A percentile compares a stretch with the other conserved stretches of the same genome.
phyloP scores from a whole-genome alignment of 1,139 yeast genomes.

The Debaryomycetaceae sp. region DNA sequence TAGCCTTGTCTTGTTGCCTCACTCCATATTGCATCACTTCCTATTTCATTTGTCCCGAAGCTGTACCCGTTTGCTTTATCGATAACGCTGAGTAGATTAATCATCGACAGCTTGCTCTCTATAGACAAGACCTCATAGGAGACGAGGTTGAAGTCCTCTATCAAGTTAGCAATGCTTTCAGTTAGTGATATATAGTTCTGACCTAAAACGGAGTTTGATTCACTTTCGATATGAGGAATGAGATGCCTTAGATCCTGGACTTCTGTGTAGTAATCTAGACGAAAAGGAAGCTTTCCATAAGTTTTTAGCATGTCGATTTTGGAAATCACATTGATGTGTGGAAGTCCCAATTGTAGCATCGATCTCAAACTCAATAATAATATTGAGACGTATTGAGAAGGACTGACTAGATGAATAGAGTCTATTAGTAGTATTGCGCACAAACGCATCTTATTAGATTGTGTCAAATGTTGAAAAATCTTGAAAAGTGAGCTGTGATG shows the following conservation, averaged over 20 bases:
- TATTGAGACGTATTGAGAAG: constrained; percentile 88
- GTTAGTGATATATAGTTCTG: constrained; percentile 67
- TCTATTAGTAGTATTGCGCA: constrained; percentile 89
- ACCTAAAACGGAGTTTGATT: constrained; percentile 59
- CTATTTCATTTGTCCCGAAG: constrained; percentile 88
- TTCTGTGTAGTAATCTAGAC: constrained; percentile 83
- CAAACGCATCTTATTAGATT: constrained; percentile 62
- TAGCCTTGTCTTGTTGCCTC: constrained; percentile 87
- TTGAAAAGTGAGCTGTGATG: constrained; percentile 39
- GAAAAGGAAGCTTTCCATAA: constrained; percentile 61
- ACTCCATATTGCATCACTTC: constrained; percentile 95
- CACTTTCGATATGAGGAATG: constrained; percentile 67
- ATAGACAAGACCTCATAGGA: constrained; percentile 86
- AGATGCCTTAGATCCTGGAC: constrained; percentile 78
- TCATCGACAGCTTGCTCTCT: constrained; percentile 92
- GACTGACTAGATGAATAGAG: constrained; percentile 77
- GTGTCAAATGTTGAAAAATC: constrained; percentile 32
- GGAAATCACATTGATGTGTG: constrained; percentile 56
- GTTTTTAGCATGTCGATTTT: constrained; percentile 78
- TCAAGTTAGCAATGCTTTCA: constrained; percentile 74
- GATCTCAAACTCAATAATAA: constrained; percentile 72
- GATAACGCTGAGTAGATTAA: constrained; percentile 65
- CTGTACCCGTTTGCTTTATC: constrained; percentile 94
- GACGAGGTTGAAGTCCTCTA: constrained; percentile 83
- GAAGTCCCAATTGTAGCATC: constrained; percentile 46